A percentile compares a stretch with the other conserved stretches of the same genome.
Conservation (phyloP, 306 rosid genomes). For the Senna siamea region DNA sequence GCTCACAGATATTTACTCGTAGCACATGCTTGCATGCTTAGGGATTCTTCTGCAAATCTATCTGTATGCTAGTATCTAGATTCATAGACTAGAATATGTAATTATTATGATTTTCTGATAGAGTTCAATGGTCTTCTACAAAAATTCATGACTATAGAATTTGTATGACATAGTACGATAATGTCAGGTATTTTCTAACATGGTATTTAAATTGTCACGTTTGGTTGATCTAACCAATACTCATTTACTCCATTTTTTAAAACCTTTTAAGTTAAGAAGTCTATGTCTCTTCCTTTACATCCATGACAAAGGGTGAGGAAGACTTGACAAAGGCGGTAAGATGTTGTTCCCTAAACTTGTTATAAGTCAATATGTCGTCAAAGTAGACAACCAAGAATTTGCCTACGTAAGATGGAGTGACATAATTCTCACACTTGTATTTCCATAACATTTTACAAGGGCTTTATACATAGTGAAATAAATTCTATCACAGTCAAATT, state of each 20-base stretch:
- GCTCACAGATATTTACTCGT: conserved; percentile 21
- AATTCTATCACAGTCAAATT: no score
- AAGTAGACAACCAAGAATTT: no score
- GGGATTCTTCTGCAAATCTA: conserved; percentile 17
- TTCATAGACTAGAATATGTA: conserved; percentile 31
- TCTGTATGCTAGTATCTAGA: conserved; percentile 1
- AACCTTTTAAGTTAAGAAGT: background rate
- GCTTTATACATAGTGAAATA: no score
- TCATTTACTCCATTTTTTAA: conserved; percentile 20
- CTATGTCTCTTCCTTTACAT: no score
- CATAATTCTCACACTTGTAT: no score
- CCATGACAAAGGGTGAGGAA: no score
- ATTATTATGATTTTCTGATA: conserved; percentile 50
- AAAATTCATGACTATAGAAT: conserved; percentile 86
- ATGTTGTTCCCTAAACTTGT: no score
- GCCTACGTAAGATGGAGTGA: no score
- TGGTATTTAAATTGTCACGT: conserved; percentile 20
- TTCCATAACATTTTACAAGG: no score
- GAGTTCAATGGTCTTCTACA: conserved; percentile 98
- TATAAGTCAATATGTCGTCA: no score
- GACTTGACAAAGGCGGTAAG: no score
- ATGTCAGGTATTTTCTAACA: conserved; percentile 67
- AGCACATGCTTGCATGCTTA: conserved; percentile 26
- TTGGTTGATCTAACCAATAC: no score
- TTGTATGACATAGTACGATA: conserved; percentile 89